Conservation (phyloP, 345 rosid genomes). For the Pelargonium nanum region DNA sequence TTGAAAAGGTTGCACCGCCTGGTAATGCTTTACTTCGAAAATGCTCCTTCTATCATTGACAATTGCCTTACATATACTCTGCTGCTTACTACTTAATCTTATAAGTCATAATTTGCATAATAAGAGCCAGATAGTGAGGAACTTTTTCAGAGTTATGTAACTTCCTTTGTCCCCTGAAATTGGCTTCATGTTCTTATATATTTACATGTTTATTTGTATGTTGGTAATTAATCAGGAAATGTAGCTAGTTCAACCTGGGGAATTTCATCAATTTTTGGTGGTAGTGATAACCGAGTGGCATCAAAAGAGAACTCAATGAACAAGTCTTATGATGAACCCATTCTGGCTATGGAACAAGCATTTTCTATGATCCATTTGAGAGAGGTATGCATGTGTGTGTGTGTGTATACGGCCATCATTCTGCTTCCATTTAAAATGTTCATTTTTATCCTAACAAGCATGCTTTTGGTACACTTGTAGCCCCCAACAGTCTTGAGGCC, state of each 20-base stretch:
- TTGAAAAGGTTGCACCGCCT: constrained; percentile 52
- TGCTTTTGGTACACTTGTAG: constrained; percentile 17
- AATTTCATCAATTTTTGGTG: constrained; percentile 82
- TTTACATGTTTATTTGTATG: not conserved
- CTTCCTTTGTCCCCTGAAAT: not conserved
- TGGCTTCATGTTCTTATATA: not conserved
- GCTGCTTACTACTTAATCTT: too few species aligned
- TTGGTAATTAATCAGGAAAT: constrained; percentile 24
- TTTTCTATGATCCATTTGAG: constrained; percentile 69
- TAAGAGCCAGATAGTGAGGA: too few species aligned
- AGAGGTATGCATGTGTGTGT: constrained; percentile 57
- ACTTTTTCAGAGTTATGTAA: too few species aligned
- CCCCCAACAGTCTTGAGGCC: constrained; percentile 90
- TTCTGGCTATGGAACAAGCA: constrained; percentile 38
- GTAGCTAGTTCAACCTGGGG: constrained; percentile 71
- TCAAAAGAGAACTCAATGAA: constrained; percentile 46
- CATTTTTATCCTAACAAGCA: not conserved
- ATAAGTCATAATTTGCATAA: too few species aligned
- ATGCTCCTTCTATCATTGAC: not conserved
- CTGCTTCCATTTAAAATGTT: not conserved
- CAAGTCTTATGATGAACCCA: constrained; percentile 49
- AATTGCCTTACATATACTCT: not conserved
- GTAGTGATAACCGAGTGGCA: constrained; percentile 43
- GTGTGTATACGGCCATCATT: too few species aligned
- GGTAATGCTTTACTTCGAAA: constrained; percentile 31